A percentile compares a stretch with the other conserved stretches of the same genome.
These are phyloP conservation scores for Parachaetomium inaequale DNA, from an alignment of 495 filamentous ascomycete species.

Conservation along the genomic window DNA sequence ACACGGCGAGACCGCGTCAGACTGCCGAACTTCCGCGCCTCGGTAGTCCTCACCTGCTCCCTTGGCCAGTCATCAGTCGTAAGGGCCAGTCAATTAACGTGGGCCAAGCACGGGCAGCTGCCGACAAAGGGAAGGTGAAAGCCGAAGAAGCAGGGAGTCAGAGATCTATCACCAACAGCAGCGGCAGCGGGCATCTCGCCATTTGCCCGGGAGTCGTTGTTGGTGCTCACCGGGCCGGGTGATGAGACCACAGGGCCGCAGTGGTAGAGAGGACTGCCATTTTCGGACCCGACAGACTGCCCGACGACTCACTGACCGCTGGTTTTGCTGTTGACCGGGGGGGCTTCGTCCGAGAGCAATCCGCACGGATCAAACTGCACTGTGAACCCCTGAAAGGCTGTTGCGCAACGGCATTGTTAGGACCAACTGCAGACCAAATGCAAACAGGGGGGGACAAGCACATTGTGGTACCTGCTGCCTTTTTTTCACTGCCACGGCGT, in stretches of 20 bases:
- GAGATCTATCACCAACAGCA: background rate
- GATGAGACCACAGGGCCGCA: background rate
- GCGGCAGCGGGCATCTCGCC: background rate
- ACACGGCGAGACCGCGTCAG: background rate
- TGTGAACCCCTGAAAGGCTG: background rate
- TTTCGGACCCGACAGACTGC: slow-evolving; percentile 2
- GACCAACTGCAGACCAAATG: background rate
- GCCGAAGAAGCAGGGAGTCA: background rate
- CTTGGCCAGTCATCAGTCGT: background rate
- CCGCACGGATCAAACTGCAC: slow-evolving; percentile 12
- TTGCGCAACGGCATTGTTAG: background rate
- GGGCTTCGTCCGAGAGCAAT: background rate
- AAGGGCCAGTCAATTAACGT: background rate
- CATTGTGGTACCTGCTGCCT: background rate
- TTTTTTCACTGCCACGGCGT: background rate
- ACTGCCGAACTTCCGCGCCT: background rate
- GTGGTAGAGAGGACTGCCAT: background rate
- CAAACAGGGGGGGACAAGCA: background rate
- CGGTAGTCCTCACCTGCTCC: background rate
- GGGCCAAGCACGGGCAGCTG: background rate
- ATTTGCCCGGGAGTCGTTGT: background rate
- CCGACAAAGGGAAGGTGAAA: background rate
- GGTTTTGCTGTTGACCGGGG: background rate
- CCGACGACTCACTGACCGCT: background rate
- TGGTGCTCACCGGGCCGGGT: background rate